Evolutionary conservation across 2,329 filamentous ascomycete genomes (phyloP).

Genomic region (Arthrobotrys iridis): DNA sequence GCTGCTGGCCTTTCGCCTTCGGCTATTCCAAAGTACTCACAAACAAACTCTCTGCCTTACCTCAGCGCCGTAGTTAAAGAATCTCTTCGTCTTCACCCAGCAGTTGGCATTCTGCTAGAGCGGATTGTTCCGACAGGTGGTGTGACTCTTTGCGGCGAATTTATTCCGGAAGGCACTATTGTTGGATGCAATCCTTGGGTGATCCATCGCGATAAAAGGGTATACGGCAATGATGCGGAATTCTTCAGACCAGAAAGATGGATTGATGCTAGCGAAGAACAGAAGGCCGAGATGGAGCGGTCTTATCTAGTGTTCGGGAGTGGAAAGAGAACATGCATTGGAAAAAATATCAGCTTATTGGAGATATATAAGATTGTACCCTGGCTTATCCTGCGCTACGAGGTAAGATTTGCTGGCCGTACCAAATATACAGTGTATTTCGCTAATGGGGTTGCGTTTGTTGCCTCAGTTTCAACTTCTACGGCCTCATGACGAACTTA

Average conservation of each 20-base stretch:
- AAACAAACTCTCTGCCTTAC: conserved; percentile 62
- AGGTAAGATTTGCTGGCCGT: conserved; percentile 57
- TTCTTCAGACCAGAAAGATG: conserved; percentile 66
- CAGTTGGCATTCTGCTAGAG: conserved; percentile 65
- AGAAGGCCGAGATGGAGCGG: conserved; percentile 65
- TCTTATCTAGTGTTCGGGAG: conserved; percentile 67
- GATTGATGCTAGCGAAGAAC: conserved; percentile 61
- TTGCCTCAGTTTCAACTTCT: conserved; percentile 66
- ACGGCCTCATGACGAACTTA: conserved; percentile 69
- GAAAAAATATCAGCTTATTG: conserved; percentile 71
- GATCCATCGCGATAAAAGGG: conserved; percentile 61
- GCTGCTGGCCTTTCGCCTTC: background rate
- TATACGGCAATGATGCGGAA: conserved; percentile 64
- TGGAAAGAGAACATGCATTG: conserved; percentile 67
- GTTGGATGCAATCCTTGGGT: conserved; percentile 64
- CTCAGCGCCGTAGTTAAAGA: conserved; percentile 68
- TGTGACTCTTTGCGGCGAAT: conserved; percentile 60
- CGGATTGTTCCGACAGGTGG: conserved; percentile 65
- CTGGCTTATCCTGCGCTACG: conserved; percentile 72
- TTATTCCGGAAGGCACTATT: conserved; percentile 61
- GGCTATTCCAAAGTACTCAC: conserved; percentile 37
- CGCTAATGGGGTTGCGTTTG: too few relatives aligned
- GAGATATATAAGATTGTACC: conserved; percentile 74
- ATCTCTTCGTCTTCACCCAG: conserved; percentile 65
- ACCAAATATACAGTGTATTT: too few relatives aligned